Conservation (phyloP, 331 rosid genomes). For the Quercus tomentella region DNA sequence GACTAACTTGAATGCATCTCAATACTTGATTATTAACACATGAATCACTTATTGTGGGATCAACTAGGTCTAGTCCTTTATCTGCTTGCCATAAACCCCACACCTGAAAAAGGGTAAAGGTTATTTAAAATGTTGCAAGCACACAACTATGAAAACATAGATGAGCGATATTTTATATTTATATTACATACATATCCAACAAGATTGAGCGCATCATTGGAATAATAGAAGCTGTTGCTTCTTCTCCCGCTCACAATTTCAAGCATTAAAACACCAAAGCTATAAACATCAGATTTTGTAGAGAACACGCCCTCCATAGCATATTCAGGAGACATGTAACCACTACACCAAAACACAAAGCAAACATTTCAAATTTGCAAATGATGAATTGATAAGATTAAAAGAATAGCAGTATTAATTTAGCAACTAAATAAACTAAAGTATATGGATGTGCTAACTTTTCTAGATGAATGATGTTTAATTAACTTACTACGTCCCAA, state of each 20-base stretch:
- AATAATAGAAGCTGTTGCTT: not conserved
- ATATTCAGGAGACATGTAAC: slow-evolving; percentile 1
- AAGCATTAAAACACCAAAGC: slow-evolving; percentile 6
- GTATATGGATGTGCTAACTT: no score
- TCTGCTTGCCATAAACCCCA: no score
- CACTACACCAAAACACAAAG: not conserved
- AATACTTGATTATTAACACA: no score
- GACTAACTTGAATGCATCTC: no score
- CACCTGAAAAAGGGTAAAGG: not conserved
- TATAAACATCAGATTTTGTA: slow-evolving; percentile 1
- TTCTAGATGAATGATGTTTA: no score
- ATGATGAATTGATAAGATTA: no score
- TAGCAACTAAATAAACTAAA: no score
- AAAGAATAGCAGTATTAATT: no score
- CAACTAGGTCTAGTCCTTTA: no score
- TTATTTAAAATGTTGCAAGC: not conserved
- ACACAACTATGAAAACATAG: not conserved
- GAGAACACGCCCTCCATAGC: not conserved
- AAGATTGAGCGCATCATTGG: not conserved
- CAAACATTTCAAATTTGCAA: no score
- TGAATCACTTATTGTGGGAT: no score
- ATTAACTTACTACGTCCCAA: no score
- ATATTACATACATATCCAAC: slow-evolving; percentile 8
- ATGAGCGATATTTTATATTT: not conserved
- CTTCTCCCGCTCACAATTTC: slow-evolving; percentile 9